phyloP scores from a whole-genome alignment of 495 filamentous ascomycete species.

The Lasiosphaeriaceae sp. region DNA sequence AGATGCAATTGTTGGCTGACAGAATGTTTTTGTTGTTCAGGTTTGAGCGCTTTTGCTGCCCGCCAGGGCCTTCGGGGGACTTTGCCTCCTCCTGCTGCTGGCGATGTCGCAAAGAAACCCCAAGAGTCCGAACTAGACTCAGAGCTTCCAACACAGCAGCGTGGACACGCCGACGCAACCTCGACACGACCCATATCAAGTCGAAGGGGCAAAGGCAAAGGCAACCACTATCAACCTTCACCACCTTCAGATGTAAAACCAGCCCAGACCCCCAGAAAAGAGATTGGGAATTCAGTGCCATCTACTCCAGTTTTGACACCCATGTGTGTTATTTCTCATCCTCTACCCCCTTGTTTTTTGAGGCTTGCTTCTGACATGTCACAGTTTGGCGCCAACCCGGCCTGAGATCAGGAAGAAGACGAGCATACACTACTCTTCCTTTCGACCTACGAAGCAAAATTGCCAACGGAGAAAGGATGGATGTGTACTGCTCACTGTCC shows the following conservation, averaged over 20 bases:
- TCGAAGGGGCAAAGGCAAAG: not conserved
- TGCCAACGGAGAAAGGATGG: constrained; percentile 35
- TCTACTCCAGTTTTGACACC: not conserved
- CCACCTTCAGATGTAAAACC: not conserved
- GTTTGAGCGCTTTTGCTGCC: constrained; percentile 49
- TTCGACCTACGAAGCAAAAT: constrained; percentile 42
- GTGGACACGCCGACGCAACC: not conserved
- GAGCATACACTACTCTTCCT: constrained; percentile 35
- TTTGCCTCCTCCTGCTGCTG: not conserved
- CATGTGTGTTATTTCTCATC: not conserved
- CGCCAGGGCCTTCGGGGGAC: constrained; percentile 36
- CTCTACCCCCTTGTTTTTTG: not conserved
- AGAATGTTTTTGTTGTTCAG: constrained; percentile 19
- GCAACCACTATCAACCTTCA: not conserved
- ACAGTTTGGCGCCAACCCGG: not conserved
- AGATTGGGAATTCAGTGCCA: not conserved
- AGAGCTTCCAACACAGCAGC: not conserved
- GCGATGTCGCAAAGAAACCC: not conserved
- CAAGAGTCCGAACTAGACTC: not conserved
- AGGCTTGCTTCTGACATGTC: not conserved
- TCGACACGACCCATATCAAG: not conserved
- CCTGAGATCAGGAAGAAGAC: constrained; percentile 12
- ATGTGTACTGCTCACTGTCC: constrained; percentile 29
- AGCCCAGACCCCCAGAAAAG: not conserved
- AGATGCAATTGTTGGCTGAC: constrained; percentile 1